These are phyloP conservation scores for Brassica juncea DNA, from an alignment of 345 rosid genomes.

Conservation along the genomic window DNA sequence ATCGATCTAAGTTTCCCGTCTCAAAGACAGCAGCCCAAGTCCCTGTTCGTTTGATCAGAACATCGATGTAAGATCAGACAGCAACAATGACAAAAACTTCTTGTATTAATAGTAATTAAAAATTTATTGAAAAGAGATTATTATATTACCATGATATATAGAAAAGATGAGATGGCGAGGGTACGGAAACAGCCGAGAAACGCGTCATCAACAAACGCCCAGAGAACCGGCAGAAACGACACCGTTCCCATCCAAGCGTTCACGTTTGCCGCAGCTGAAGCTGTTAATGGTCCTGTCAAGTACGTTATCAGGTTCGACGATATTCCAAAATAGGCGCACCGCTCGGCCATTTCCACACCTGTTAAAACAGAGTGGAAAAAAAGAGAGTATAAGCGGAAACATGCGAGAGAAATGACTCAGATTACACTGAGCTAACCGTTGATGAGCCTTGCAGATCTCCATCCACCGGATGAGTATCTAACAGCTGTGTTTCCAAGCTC, in stretches of 20 bases:
- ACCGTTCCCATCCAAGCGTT: constrained; percentile 62
- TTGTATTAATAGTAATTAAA: background rate
- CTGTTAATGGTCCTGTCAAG: constrained; percentile 59
- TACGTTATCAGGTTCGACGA: constrained; percentile 55
- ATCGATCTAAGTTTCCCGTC: no score
- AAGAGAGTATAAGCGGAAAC: background rate
- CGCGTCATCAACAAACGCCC: constrained; percentile 60
- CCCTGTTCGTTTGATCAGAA: constrained; percentile 32
- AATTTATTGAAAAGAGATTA: background rate
- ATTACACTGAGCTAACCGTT: background rate
- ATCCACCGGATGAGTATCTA: constrained; percentile 43
- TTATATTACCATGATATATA: constrained; percentile 49
- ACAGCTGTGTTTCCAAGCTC: constrained; percentile 15
- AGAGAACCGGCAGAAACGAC: constrained; percentile 57
- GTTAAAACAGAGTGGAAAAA: background rate
- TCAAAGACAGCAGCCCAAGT: constrained; percentile 41
- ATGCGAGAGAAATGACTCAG: background rate
- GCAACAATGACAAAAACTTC: background rate
- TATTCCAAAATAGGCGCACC: constrained; percentile 56
- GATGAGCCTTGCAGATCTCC: constrained; percentile 51
- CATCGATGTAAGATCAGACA: background rate
- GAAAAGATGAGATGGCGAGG: constrained; percentile 49
- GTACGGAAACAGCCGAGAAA: constrained; percentile 67
- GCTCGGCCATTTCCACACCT: constrained; percentile 57
- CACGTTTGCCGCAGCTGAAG: constrained; percentile 63